Base-by-base conservation (phyloP, 1,284 basidiomycete genomes). In the Trichosporon sp. region DNA sequence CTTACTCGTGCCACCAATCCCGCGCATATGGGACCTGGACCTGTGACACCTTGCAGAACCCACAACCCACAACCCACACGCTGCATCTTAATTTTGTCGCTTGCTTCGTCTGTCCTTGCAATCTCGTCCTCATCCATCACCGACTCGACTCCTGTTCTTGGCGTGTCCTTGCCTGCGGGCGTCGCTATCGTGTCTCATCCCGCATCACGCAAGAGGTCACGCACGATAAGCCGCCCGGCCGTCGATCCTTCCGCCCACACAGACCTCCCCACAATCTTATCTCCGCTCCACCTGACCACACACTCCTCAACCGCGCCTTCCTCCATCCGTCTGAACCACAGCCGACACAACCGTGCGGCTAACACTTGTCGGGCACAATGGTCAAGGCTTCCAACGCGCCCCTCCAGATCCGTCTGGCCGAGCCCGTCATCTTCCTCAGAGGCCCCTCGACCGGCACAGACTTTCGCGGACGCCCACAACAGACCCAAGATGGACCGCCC, bases 391-490 rank as follows among this genome's bases (percentile, higher is more conserved):
- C 64, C 6, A 93, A 93, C 81, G 90, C 90, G 66, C 85, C 86
- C 4, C 82, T 90, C 14, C 85, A 83, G 66, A 91, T 96, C 73
- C 88, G 89, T 35, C 88, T 96, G 74, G 91, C 91, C 0, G 93
- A 95, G 82, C 90, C 91, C 6, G 91, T 92, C 73, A 89, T 94
- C 75, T 92, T 93, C 80, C 88, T 96, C 40, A 88, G 90, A 69
- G 86, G 86, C 37, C 76, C 80, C 12, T 81, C 83, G 12, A 84
- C 83, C 1, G 81, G 84, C 12, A 71, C 81, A 51, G 81, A 85
- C 67, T 83, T 83, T 56, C 84, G 90, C 68, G 87, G 87, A 51
- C 78, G 85, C 31, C 80, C 81, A 11, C 84, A 87, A 56, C 79
- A 82, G 14, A 80, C 84, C n/a, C 80, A 86, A 21, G 87, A 87